Conservation (phyloP, 1,284 basidiomycete species). For the Jaminaea rosea region DNA sequence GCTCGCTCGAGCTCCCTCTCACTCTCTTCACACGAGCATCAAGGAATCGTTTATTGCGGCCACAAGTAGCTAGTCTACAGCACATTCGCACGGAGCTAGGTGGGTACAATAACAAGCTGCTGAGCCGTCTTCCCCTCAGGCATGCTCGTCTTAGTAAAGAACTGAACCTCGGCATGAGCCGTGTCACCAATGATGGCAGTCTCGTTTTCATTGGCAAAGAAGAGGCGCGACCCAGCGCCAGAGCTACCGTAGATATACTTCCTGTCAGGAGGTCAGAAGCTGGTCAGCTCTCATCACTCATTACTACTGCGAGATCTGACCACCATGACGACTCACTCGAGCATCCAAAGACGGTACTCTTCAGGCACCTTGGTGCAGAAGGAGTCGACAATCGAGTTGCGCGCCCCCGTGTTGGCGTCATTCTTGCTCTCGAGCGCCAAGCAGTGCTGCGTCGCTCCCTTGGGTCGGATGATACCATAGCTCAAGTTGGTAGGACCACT, state of each 20-base stretch:
- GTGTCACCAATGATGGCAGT: not conserved
- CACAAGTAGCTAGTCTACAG: too few relatives aligned
- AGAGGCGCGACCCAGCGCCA: not conserved
- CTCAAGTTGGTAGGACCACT: not conserved
- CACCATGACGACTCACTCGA: too few relatives aligned
- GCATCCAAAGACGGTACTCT: not conserved
- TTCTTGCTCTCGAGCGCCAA: not conserved
- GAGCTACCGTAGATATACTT: not conserved
- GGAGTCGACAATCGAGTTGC: constrained; percentile 1
- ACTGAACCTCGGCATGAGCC: constrained; percentile 1
- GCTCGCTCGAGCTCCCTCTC: too few relatives aligned
- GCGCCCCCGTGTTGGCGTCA: not conserved
- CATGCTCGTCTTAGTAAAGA: constrained; percentile 5
- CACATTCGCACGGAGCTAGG: too few relatives aligned
- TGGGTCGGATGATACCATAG: constrained; percentile 2
- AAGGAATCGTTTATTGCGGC: too few relatives aligned
- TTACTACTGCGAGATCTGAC: too few relatives aligned
- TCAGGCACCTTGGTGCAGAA: constrained; percentile 1
- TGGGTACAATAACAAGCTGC: too few relatives aligned
- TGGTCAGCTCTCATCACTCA: too few relatives aligned
- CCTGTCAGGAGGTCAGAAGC: too few relatives aligned
- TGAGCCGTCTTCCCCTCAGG: too few relatives aligned
- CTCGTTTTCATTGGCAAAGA: constrained; percentile 1
- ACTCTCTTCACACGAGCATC: too few relatives aligned
- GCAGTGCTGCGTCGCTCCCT: constrained; percentile 2